A percentile compares a stretch with the other conserved stretches of the same genome.
These are phyloP conservation scores for Solanum sejunctum DNA, from an alignment of 257 asterid genomes.

Conservation along the genomic window DNA sequence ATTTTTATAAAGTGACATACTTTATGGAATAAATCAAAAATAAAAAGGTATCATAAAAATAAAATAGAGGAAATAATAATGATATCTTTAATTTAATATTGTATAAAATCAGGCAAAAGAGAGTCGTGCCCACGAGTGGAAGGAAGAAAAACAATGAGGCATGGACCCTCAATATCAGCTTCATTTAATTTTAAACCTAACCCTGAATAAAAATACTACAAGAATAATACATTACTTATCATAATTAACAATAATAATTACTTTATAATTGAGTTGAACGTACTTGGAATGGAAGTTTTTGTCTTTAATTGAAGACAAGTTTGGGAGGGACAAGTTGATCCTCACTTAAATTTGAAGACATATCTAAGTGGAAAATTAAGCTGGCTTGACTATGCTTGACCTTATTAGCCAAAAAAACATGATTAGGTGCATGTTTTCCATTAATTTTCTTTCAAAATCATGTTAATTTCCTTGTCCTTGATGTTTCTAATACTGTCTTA, in stretches of 20 bases:
- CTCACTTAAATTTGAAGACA: constrained; percentile 22
- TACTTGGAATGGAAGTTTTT: constrained; percentile 6
- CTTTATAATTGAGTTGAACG: background rate
- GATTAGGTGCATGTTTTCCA: background rate
- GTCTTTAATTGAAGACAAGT: constrained; percentile 41
- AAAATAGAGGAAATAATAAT: background rate
- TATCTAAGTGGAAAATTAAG: background rate
- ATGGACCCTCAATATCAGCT: constrained; percentile 50
- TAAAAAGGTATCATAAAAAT: too few relatives aligned
- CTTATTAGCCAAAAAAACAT: background rate
- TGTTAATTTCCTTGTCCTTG: background rate
- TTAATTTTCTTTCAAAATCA: background rate
- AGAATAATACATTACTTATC: constrained; percentile 7
- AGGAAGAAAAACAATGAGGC: constrained; percentile 6
- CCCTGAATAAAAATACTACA: background rate
- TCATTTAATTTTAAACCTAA: background rate
- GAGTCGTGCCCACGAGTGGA: constrained; percentile 71
- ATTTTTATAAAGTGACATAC: too few relatives aligned
- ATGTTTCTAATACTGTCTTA: background rate
- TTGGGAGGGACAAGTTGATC: constrained; percentile 38
- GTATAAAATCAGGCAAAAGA: constrained; percentile 19
- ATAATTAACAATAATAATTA: background rate
- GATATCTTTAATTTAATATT: background rate
- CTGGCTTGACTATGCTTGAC: background rate
- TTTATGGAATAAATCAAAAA: too few relatives aligned